Evolutionary conservation across 129 eudicot species (phyloP), one percentile per base, ranked within the genome.

Genomic region (Chrysanthemum makinoi): DNA sequence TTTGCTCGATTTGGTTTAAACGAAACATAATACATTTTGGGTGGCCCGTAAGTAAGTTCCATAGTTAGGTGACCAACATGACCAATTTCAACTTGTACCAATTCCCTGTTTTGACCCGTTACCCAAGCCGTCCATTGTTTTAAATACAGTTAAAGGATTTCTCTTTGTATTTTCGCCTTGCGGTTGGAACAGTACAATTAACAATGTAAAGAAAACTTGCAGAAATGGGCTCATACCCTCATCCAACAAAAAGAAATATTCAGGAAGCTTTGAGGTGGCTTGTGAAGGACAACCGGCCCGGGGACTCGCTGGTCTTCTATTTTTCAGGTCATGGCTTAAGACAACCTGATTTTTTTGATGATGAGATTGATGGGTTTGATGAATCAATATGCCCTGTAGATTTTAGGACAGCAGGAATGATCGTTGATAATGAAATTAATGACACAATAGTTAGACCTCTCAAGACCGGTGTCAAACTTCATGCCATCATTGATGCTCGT

Each of bases 241-340:
- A 50, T 47, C 96, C 96, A 60, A 85, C 95, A n/a, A 90, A 71
- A 77, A 80, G 77, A 60, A 87, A 90, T 28, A 90, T 90, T 55
- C 83, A 83, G 73, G 86, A 84, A 60, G 96, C 84, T 47, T 64
- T 90, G 64, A 80, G 35, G 50, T 90, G 96, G 96, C 84, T 90
- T 13, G 84, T 20, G 20, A 20, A 20, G 20, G 20, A 20, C 20
- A 20, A 20, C 20, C 20, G 20, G 20, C 20, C 20, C 0, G 97
- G 91, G 71, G 97, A 90, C 80, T 90, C 95, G 2, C 24, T 90
- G 70, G 97, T 90, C 56, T 90, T 90, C 78, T 85, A 83, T 77
- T 90, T 81, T 66, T 87, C 97, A 0, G 97, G 97, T 22, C 97
- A 90, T 73, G 97, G 97, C 13, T 47, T 82, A 74, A 69, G 89